These are phyloP conservation scores for Tricholoma bakamatsutake DNA, from an alignment of 768 basidiomycete genomes.

Conservation along the genomic window DNA sequence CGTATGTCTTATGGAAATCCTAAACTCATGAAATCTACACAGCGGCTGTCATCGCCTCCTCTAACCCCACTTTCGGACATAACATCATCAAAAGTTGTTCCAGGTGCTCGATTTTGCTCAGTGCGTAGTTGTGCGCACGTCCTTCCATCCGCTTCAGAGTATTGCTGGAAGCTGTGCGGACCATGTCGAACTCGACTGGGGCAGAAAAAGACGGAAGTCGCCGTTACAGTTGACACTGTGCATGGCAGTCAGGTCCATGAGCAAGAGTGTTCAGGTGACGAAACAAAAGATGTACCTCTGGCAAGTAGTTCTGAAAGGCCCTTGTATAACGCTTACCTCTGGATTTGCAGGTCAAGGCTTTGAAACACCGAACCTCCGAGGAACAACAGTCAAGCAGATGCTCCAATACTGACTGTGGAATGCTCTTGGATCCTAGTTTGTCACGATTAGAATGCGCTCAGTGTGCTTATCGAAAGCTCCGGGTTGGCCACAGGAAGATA, in stretches of 20 bases:
- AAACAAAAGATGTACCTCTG: conserved; percentile 4
- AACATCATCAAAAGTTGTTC: conserved; percentile 8
- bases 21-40: neutral
- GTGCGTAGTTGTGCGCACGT: conserved; percentile 27
- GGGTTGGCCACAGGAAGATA: conserved; percentile 9
- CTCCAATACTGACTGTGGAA: conserved; percentile 20
- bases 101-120: conserved; percentile 33
- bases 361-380: neutral
- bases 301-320: neutral
- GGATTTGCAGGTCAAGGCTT: conserved; percentile 4
- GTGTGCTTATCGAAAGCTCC: conserved; percentile 19
- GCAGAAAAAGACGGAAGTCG: conserved; percentile 6
- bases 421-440: conserved; percentile 9
- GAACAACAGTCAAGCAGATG: conserved; percentile 11
- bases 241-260: neutral
- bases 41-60: neutral
- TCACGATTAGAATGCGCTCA: conserved; percentile 20
- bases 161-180: conserved; percentile 35
- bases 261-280: conserved; percentile 2
- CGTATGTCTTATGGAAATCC: neutral
- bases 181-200: conserved; percentile 27
- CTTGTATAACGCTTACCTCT: neutral
- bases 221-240: neutral
- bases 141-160: conserved; percentile 31
- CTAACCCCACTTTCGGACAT: neutral